Percentiles rank a stretch among this genome's conserved stretches.
These are phyloP conservation scores for Kwoniella shivajii DNA, from an alignment of 1,284 basidiomycete species.

Conservation along the genomic window DNA sequence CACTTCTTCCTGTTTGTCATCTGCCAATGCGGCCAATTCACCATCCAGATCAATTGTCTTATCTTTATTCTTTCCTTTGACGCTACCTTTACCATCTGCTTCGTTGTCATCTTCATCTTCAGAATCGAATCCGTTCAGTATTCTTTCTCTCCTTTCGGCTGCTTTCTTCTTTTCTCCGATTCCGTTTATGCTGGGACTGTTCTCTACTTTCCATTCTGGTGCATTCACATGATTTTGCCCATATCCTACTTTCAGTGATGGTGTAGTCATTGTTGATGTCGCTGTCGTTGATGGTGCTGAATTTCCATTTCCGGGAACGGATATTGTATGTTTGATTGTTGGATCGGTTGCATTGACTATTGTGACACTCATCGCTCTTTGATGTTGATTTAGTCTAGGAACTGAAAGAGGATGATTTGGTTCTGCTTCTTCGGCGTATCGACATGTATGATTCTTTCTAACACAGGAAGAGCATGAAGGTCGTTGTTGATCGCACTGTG, in stretches of 20 bases:
- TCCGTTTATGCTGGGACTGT: constrained; percentile 11
- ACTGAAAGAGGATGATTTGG: constrained; percentile 23
- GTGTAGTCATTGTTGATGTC: constrained; percentile 3
- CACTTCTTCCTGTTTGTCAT: constrained; percentile 31
- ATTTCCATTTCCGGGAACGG: neutral
- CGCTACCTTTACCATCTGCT: constrained; percentile 1
- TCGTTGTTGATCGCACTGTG: constrained; percentile 44
- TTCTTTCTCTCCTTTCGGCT: constrained; percentile 32
- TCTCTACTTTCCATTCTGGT: constrained; percentile 17
- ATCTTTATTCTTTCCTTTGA: constrained; percentile 4
- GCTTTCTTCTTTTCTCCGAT: constrained; percentile 22
- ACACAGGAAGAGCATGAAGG: constrained; percentile 43
- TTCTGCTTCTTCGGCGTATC: constrained; percentile 44
- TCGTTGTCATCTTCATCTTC: constrained; percentile 32
- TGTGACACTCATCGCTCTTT: constrained; percentile 10
- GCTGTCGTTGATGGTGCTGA: constrained; percentile 8
- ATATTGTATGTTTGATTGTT: constrained; percentile 15
- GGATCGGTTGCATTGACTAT: constrained; percentile 21
- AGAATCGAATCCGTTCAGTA: constrained; percentile 40
- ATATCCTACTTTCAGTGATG: constrained; percentile 11
- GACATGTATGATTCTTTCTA: constrained; percentile 40
- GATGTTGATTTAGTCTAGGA: neutral
- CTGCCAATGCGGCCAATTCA: constrained; percentile 33
- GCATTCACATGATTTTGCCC: neutral
- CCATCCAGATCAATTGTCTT: constrained; percentile 22